Base-by-base conservation (phyloP, 106 monocot genomes). In the Narthecium ossifragum region DNA sequence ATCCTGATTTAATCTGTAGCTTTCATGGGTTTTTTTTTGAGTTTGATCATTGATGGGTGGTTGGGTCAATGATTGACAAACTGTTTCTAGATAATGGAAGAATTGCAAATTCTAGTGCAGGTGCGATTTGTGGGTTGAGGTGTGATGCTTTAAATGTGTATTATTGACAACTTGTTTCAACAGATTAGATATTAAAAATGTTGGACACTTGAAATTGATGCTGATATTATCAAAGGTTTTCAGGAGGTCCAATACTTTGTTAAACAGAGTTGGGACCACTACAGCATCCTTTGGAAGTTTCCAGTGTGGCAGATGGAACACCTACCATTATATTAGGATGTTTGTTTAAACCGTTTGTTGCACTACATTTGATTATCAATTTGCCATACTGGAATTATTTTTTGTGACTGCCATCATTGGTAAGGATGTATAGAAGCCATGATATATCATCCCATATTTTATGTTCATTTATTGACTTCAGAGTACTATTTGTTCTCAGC, bases 401-500 rank as follows among this genome's bases (percentile, higher is more conserved):
- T 6, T 21, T 7, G n/a, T 50, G n/a, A 9, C 24, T 21, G 8
- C 18, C 9, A 6, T 21, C 50, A 9, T 1, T 17, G 8, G 1
- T 5, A 2, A 50, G n/a, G 10, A 4, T 50, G 21, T 50, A 5
- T 10, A 6, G 10, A 36, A 10, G 36, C 5, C 36, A 50, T 21
- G 24, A 50, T 50, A 50, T 8, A 50, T 50, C n/a, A n/a, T n/a
- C n/a, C n/a, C n/a, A n/a, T n/a, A n/a, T 50, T 50, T 9, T 18
- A 56, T 18, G 8, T 33, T 1, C 33, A 13, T 27, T 13, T n/a
- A 17, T 15, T 10, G 4, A 3, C 5, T 27, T 18, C 15, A 6
- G 18, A 6, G 5, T 22, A n/a, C 9, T 31, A 33, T 38, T 18
- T 38, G 45, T 34, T 60, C 30, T 21, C 86, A 96, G 94, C 90